phyloP scores from a whole-genome alignment of 257 asterid genomes.

The Thymus quinquecostatus region DNA sequence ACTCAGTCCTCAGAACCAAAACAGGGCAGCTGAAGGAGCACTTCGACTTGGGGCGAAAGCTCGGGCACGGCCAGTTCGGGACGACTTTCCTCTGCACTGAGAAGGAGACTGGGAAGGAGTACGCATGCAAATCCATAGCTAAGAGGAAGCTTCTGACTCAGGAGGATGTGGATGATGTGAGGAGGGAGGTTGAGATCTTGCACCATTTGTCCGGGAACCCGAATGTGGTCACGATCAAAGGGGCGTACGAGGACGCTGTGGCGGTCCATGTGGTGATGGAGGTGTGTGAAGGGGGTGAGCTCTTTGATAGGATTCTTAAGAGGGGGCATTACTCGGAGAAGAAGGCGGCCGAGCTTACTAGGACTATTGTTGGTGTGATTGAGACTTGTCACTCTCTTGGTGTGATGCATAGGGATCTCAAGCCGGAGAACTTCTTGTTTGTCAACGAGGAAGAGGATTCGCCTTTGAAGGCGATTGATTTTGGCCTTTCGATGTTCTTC shows the following conservation, averaged over 20 bases:
- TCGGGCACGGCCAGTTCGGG: constrained; percentile 89
- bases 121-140: constrained; percentile 84
- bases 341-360: constrained; percentile 87
- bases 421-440: constrained; percentile 87
- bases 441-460: constrained; percentile 70
- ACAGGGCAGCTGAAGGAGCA: constrained; percentile 71
- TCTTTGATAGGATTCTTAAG: constrained; percentile 78
- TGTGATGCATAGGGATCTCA: constrained; percentile 86
- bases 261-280: constrained; percentile 91
- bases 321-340: constrained; percentile 88
- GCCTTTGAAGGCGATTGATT: constrained; percentile 70
- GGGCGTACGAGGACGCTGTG: constrained; percentile 80
- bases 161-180: constrained; percentile 88
- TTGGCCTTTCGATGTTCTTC: constrained; percentile 79
- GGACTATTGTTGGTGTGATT: constrained; percentile 76
- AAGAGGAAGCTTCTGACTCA: constrained; percentile 64
- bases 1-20: constrained; percentile 68
- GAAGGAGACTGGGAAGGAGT: constrained; percentile 55
- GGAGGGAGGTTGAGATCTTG: constrained; percentile 91
- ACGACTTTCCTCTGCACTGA: constrained; percentile 74
- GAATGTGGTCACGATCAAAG: constrained; percentile 65
- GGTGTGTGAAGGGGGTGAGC: constrained; percentile 87
- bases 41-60: constrained; percentile 62
- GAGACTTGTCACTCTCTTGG: constrained; percentile 88
- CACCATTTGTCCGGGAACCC: constrained; percentile 82